Percentiles rank a stretch among this genome's conserved stretches.
Evolutionary conservation across 495 filamentous ascomycete genomes (phyloP).

Genomic region (Penicillium soppii): DNA sequence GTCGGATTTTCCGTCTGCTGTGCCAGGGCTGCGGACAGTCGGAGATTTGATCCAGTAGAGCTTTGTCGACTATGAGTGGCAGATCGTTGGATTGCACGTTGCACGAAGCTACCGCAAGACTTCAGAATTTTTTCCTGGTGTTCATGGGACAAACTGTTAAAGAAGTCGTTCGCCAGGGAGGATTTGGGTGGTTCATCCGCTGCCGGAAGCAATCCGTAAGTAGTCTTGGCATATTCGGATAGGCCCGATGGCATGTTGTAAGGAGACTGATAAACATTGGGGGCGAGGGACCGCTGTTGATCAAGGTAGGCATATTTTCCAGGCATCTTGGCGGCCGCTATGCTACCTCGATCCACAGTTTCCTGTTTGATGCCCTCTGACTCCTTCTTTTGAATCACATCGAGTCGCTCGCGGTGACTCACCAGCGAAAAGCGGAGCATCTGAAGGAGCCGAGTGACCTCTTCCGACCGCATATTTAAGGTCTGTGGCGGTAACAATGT

Average conservation of each 20-base stretch:
- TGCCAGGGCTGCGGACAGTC: constrained; percentile 42
- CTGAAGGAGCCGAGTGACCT: constrained; percentile 44
- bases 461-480: constrained; percentile 49
- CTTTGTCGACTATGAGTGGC: constrained; percentile 46
- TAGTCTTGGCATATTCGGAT: constrained; percentile 44
- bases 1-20: constrained; percentile 48
- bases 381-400: constrained; percentile 47
- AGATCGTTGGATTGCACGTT: constrained; percentile 43
- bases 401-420: constrained; percentile 46
- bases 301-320: constrained; percentile 47
- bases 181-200: constrained; percentile 39
- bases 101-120: constrained; percentile 48
- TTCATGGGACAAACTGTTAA: constrained; percentile 39
- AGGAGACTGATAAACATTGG: constrained; percentile 48
- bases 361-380: constrained; percentile 39
- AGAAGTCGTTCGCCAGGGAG: constrained; percentile 48
- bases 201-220: constrained; percentile 37
- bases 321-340: constrained; percentile 36
- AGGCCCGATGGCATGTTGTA: constrained; percentile 50
- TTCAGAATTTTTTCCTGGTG: constrained; percentile 47
- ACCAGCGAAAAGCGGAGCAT: constrained; percentile 51
- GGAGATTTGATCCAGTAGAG: constrained; percentile 41
- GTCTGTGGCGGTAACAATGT: constrained; percentile 43
- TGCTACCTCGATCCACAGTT: constrained; percentile 31
- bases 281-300: constrained; percentile 40